Conservation (phyloP, 306 rosid genomes). For the Cucurbita pepo region DNA sequence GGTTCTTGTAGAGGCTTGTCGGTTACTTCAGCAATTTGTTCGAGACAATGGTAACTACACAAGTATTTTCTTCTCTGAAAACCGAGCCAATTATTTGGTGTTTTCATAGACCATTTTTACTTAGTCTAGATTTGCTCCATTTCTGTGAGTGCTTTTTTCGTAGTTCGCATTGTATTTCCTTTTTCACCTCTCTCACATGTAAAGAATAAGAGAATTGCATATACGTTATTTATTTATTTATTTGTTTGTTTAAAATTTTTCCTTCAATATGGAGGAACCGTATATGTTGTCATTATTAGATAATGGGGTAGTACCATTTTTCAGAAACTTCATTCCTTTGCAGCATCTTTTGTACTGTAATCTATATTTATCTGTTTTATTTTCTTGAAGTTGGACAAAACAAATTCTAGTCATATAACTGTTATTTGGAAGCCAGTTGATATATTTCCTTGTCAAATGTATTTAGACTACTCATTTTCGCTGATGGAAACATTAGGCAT, state of each 20-base stretch:
- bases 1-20: constrained; percentile 65
- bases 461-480: not conserved
- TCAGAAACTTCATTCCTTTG: not conserved
- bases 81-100: not conserved
- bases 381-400: not conserved
- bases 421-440: not conserved
- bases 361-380: not conserved
- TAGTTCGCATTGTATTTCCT: not conserved
- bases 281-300: not conserved
- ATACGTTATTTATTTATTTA: not conserved
- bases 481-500: not conserved
- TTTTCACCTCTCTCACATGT: not conserved
- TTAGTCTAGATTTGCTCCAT: not conserved
- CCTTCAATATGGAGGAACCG: not conserved
- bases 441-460: not conserved
- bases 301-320: not conserved
- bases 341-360: not conserved
- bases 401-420: not conserved
- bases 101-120: not conserved
- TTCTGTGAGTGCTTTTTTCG: not conserved
- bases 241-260: not conserved
- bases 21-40: constrained; percentile 43
- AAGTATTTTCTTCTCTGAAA: not conserved
- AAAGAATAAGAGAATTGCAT: not conserved
- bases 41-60: constrained; percentile 50